phyloP scores from a whole-genome alignment of 192 early-diverging fungal genomes.

The Chytriomyces sp. region DNA sequence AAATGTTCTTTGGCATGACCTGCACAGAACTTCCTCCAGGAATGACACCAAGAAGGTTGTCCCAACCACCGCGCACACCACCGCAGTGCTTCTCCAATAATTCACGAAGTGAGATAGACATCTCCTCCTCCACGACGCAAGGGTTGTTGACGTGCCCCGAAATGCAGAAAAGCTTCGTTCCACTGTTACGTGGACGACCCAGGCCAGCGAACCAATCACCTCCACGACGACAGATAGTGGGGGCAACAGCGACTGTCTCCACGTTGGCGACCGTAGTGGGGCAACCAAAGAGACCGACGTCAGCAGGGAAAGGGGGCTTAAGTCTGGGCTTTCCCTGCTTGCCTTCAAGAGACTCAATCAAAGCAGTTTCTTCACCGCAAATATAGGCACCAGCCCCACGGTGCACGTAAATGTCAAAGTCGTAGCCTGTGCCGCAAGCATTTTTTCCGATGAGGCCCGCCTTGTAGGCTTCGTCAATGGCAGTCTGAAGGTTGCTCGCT shows the following conservation, averaged over 20 bases:
- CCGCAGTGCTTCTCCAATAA: conserved; percentile 95
- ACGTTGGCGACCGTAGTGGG: conserved; percentile 99
- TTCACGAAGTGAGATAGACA: conserved; percentile 94
- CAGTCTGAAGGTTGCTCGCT: conserved; percentile 86
- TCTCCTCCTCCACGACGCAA: conserved; percentile 97
- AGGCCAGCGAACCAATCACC: conserved; percentile 93
- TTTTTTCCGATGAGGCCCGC: conserved; percentile 98
- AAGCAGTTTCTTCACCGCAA: conserved; percentile 88
- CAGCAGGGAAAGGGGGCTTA: conserved; percentile 99
- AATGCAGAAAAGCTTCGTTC: conserved; percentile 97
- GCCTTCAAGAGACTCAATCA: conserved; percentile 77
- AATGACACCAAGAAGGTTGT: conserved; percentile 95
- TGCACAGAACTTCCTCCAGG: conserved; percentile 97
- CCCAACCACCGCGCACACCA: conserved; percentile 97
- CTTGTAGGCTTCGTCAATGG: conserved; percentile 97
- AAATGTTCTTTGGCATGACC: conserved; percentile 78
- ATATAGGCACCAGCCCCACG: conserved; percentile 98
- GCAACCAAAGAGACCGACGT: conserved; percentile 97
- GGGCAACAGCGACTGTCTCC: conserved; percentile 97
- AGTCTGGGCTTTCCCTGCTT: conserved; percentile 98
- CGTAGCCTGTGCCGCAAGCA: conserved; percentile 92
- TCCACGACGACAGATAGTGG: conserved; percentile 88
- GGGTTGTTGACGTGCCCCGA: conserved; percentile 98
- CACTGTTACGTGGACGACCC: conserved; percentile 89
- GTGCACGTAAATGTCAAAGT: conserved; percentile 97